phyloP scores from a whole-genome alignment of 805 yeast genomes.

The Metschnikowia bowlesiae region DNA sequence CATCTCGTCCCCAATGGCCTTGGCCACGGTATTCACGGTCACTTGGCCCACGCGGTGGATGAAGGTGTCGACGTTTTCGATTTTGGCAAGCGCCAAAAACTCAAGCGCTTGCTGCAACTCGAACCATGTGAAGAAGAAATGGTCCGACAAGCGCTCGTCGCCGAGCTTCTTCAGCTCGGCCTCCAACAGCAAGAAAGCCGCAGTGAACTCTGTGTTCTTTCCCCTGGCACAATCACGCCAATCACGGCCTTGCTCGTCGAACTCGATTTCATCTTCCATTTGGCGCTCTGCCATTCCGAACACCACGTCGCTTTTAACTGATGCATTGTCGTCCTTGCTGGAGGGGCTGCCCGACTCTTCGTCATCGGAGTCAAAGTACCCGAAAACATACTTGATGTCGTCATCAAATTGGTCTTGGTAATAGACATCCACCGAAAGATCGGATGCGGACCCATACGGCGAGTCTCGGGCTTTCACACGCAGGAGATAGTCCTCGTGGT shows the following conservation, averaged over 20 bases:
- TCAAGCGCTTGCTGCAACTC: slow-evolving; percentile 23
- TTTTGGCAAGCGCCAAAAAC: slow-evolving; percentile 21
- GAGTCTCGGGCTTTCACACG: slow-evolving; percentile 7
- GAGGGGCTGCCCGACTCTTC: slow-evolving; percentile 5
- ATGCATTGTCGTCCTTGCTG: slow-evolving; percentile 7
- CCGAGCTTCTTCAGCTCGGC: slow-evolving; percentile 14
- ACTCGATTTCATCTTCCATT: slow-evolving; percentile 33
- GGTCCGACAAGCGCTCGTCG: slow-evolving; percentile 18
- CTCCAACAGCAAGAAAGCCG: slow-evolving; percentile 18
- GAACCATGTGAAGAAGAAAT: slow-evolving; percentile 26
- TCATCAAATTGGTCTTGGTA: slow-evolving; percentile 65
- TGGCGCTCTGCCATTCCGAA: slow-evolving; percentile 19
- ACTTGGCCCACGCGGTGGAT: slow-evolving; percentile 32
- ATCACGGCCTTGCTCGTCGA: slow-evolving; percentile 60
- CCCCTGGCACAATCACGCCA: slow-evolving; percentile 73
- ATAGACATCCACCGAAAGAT: slow-evolving; percentile 51
- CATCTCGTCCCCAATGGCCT: slow-evolving; percentile 27
- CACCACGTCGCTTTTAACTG: slow-evolving; percentile 7
- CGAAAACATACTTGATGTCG: slow-evolving; percentile 59
- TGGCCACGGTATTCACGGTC: slow-evolving; percentile 48
- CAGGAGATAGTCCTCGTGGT: slow-evolving; percentile 8
- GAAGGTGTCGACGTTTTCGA: slow-evolving; percentile 24
- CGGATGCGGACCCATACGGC: slow-evolving; percentile 19
- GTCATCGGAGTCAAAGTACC: slow-evolving; percentile 40
- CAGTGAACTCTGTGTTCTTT: slow-evolving; percentile 35